Conservation (phyloP, 768 basidiomycete genomes). For the Crepidotus variabilis region DNA sequence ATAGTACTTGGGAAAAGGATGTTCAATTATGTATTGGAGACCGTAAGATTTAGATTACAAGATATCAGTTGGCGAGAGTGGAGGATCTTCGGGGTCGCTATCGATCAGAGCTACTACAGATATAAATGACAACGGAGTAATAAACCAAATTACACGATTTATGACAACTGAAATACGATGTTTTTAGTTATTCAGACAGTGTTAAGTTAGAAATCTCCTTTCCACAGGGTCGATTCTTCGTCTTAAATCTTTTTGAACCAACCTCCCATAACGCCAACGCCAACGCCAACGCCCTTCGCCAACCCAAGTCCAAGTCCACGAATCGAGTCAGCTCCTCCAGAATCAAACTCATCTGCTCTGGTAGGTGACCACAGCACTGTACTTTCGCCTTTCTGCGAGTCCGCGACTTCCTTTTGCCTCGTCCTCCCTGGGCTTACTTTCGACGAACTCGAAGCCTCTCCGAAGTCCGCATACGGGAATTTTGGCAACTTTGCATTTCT, state of each 20-base stretch:
- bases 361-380: neutral
- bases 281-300: neutral
- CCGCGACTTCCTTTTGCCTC: too few species aligned
- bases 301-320: neutral
- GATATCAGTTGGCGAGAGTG: neutral
- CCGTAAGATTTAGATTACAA: neutral
- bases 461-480: conserved; percentile 5
- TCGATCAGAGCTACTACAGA: too few species aligned
- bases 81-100: neutral
- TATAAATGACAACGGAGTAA: too few species aligned
- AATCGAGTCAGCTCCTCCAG: neutral
- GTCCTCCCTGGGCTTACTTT: too few species aligned
- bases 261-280: neutral
- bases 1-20: neutral
- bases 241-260: too few species aligned
- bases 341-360: neutral
- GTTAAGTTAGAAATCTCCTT: too few species aligned
- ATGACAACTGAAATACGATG: too few species aligned
- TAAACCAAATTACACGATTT: too few species aligned
- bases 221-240: too few species aligned
- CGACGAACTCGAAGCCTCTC: neutral
- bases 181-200: too few species aligned
- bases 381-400: neutral
- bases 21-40: neutral
- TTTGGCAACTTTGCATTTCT: neutral